Evolutionary conservation across 2,329 filamentous ascomycete genomes (phyloP), one percentile per base, ranked within the genome.

Genomic region (Amauroascus niger): DNA sequence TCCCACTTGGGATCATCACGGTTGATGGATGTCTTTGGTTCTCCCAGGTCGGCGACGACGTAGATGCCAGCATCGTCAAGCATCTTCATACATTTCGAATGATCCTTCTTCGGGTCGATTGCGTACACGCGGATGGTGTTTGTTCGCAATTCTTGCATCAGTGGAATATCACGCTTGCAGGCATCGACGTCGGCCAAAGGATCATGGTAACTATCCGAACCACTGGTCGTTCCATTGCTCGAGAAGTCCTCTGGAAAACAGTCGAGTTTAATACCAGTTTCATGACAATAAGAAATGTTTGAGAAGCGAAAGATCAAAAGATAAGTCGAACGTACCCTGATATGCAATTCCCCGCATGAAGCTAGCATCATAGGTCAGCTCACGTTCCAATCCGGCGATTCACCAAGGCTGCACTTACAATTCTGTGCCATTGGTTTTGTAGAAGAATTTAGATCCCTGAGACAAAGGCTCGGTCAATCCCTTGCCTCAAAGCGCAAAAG

Each of bases 81-180:
- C 60, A 88, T 70, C 61, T 79, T 76, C 90, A 98, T 96, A 76
- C 93, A 97, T 49, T 77, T 78, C 52, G 79, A 76, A 75, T 98
- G 93, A 73, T 94, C 78, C 61, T 77, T 70, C 14, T 77, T 80
- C 22, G 91, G 87, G 74, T 97, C 81, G 64, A 97, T 82, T 63
- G 91, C 89, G 71, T 98, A 98, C 54, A 93, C 90, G 71, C 93
- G 91, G 71, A 98, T 91, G 63, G 84, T 83, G 75, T 98, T 98
- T 72, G 89, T 95, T 59, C 82, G 78, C 57, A 96, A 80, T 69
- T 88, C 75, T 67, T 79, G 69, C 61, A 98, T 78, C 63, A 87
- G 81, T 45, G 88, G 88, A 47, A 98, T 80, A 68, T 98, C 93
- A 63, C 91, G 87, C 69, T 80, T 79, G 79, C 93, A 97, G 61